Conservation (phyloP, 306 rosid genomes). For the Malus orientalis region DNA sequence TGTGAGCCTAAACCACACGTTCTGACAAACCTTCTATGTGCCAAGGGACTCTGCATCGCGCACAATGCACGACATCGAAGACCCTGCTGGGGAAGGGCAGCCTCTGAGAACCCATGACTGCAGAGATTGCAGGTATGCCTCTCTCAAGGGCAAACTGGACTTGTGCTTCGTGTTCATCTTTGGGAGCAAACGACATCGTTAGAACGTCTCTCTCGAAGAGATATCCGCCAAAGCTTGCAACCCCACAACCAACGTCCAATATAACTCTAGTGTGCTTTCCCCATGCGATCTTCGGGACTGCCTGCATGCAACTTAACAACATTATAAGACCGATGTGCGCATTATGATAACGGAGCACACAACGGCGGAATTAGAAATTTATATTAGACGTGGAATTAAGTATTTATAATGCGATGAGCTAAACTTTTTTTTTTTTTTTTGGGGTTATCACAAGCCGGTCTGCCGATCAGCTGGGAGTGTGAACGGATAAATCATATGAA, state of each 20-base stretch:
- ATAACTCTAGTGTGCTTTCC: constrained; percentile 68
- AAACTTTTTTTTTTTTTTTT: too few species aligned
- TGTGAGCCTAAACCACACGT: background rate
- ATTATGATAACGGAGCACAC: too few species aligned
- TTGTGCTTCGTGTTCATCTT: constrained; percentile 95
- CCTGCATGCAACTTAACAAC: constrained; percentile 28
- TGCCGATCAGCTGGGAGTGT: too few species aligned
- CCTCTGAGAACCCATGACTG: constrained; percentile 94
- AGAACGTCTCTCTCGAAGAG: constrained; percentile 76
- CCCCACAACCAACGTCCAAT: constrained; percentile 93
- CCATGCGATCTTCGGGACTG: constrained; percentile 62
- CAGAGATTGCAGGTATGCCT: constrained; percentile 88
- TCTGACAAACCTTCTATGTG: constrained; percentile 44
- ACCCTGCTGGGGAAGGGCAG: constrained; percentile 72
- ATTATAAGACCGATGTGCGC: too few species aligned
- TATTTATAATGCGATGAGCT: too few species aligned
- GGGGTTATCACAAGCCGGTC: too few species aligned
- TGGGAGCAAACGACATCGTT: constrained; percentile 89
- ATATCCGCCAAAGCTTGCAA: constrained; percentile 89
- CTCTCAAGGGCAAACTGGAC: constrained; percentile 93
- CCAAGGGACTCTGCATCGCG: constrained; percentile 95
- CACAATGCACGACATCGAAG: constrained; percentile 72
- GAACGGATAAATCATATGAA: too few species aligned
- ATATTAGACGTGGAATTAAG: too few species aligned
- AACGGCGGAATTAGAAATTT: too few species aligned